Evolutionary conservation across 352 stramenopile genomes (phyloP), one percentile per base, ranked within the genome.

Genomic region (Phytophthora pistaciae): DNA sequence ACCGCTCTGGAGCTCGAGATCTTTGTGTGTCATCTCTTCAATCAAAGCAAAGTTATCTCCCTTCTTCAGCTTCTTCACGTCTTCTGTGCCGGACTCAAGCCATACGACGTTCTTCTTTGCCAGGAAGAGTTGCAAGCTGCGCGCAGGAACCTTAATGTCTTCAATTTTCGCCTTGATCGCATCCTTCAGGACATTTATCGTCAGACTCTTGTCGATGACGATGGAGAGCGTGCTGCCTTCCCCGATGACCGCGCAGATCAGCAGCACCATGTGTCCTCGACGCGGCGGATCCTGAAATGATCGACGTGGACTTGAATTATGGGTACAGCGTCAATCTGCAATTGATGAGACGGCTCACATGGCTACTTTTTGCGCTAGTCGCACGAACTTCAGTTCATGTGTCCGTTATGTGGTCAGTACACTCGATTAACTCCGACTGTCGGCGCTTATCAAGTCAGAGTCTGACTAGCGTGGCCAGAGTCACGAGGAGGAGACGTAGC

Each of bases 401-500:
- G 20, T 3, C 1, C 23, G 18, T 55, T 36, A 23, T 60, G 65
- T 72, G 23, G 27, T 10, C 21, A 0, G 46, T 25, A 20, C 31
- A 46, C n/a, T 60, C 46, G 31, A 14, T 36, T 65, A 74, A 65
- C 3, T 74, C 44, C 60, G 66, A 29, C 3, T 29, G 27, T 68
- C 40, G 1, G 53, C 42, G 55, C 36, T 52, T 6, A 61, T 61
- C 55, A 61, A 52, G 36, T 36, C 46, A 27, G 46, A n/a, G n/a
- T n/a, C n/a, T n/a, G n/a, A n/a, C n/a, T n/a, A n/a, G n/a, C n/a
- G n/a, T n/a, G n/a, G n/a, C n/a, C n/a, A n/a, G n/a, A n/a, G n/a
- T n/a, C n/a, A n/a, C n/a, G n/a, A n/a, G n/a, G n/a, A n/a, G n/a
- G n/a, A n/a, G n/a, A n/a, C n/a, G n/a, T n/a, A n/a, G n/a, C n/a